phyloP scores from a whole-genome alignment of 495 filamentous ascomycete species.

The Podospora anserina region DNA sequence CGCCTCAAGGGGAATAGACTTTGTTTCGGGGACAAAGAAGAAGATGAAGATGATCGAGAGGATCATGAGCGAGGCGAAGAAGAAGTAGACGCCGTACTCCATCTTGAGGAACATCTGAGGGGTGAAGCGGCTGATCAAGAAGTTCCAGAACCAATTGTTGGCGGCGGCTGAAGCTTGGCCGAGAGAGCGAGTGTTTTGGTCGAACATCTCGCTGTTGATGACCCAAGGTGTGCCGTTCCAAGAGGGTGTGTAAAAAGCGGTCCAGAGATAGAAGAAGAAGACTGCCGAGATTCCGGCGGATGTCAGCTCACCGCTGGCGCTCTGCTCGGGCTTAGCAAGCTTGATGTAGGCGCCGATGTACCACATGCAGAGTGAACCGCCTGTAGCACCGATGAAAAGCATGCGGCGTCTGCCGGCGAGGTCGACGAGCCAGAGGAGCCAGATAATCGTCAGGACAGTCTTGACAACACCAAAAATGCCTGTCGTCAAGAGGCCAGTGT shows the following conservation, averaged over 20 bases:
- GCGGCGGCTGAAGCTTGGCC: constrained; percentile 66
- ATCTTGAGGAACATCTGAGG: constrained; percentile 72
- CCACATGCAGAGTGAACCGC: constrained; percentile 57
- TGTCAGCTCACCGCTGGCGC: constrained; percentile 37
- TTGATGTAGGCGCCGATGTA: constrained; percentile 53
- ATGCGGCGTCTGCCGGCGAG: constrained; percentile 49
- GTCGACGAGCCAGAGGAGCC: constrained; percentile 56
- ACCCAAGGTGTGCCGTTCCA: constrained; percentile 75
- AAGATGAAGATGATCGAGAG: constrained; percentile 62
- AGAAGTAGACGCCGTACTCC: constrained; percentile 73
- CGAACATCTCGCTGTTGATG: constrained; percentile 62
- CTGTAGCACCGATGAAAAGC: constrained; percentile 53
- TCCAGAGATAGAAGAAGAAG: constrained; percentile 81
- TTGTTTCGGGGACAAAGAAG: constrained; percentile 52
- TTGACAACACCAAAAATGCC: constrained; percentile 54
- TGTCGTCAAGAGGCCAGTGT: constrained; percentile 48
- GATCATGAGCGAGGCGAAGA: constrained; percentile 71
- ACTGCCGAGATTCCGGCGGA: constrained; percentile 65
- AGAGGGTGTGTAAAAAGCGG: constrained; percentile 69
- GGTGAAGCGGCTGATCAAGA: constrained; percentile 68
- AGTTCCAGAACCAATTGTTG: constrained; percentile 76
- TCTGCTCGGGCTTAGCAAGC: constrained; percentile 49
- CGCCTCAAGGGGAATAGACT: constrained; percentile 50
- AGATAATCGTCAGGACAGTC: constrained; percentile 59
- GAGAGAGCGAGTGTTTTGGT: constrained; percentile 60